phyloP scores from a whole-genome alignment of 2,329 filamentous ascomycete genomes.

The Exophiala calicioides region DNA sequence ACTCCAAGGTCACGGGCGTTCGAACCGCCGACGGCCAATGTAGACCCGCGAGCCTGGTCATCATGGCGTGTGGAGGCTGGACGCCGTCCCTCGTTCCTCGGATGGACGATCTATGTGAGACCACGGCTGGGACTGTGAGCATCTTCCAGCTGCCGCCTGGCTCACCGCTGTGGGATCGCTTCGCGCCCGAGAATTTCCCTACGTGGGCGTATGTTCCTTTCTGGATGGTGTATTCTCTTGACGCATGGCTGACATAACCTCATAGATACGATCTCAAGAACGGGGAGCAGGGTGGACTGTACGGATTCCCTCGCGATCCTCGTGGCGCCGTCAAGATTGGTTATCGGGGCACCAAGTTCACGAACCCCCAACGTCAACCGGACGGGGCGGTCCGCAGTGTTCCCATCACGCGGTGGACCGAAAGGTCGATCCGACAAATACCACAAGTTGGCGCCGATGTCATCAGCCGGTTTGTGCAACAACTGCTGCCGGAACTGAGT shows the following conservation, averaged over 20 bases:
- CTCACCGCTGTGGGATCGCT: conserved; percentile 46
- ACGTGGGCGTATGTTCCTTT: conserved; percentile 49
- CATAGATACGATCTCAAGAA: conserved; percentile 40
- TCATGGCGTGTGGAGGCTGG: conserved; percentile 88
- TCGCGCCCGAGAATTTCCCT: conserved; percentile 49
- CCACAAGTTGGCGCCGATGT: conserved; percentile 34
- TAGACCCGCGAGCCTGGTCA: conserved; percentile 25
- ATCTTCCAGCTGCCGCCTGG: conserved; percentile 47
- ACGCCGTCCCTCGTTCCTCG: conserved; percentile 66
- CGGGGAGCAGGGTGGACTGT: conserved; percentile 45
- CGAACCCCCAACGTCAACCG: conserved; percentile 44
- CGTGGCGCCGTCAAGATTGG: conserved; percentile 52
- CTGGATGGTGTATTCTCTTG: too few species aligned
- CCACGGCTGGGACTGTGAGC: conserved; percentile 51
- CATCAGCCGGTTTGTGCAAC: conserved; percentile 39
- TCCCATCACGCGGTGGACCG: conserved; percentile 43
- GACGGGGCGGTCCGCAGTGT: conserved; percentile 44
- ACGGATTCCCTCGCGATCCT: conserved; percentile 51
- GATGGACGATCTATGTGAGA: conserved; percentile 47
- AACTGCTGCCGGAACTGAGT: conserved; percentile 48
- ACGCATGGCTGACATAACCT: too few species aligned
- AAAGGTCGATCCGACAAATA: conserved; percentile 21
- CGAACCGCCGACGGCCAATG: conserved; percentile 12
- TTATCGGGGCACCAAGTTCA: conserved; percentile 55
- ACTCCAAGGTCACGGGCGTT: conserved; percentile 34